Base-by-base conservation (phyloP, 2,329 filamentous ascomycete genomes). In the Arthrocladium fulminans region DNA sequence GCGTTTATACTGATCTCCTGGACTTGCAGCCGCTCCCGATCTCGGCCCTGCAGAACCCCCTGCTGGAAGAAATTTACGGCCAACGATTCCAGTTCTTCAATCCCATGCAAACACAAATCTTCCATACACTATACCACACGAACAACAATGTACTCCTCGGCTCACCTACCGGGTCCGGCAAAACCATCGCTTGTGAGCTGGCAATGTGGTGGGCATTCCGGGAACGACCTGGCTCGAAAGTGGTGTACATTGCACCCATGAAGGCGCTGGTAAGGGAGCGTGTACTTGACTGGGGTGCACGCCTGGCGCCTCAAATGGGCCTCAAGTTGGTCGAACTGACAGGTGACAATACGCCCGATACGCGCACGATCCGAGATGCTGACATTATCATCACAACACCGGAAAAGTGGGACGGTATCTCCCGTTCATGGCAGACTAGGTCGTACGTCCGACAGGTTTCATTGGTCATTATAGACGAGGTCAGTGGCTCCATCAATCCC, bases 381-480 rank as follows among this genome's bases (percentile, higher is more conserved):
- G 92, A 98, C 63, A 88, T 98, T 53, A 98, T 98, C 59, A 88
- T 98, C 60, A 98, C 92, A 0, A 98, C 94, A 0, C 94, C 92
- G n/a, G 92, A 98, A 69, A 98, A 98, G 65, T 98, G 92, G 92
- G 94, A 98, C 63, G 94, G 94, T 78, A 97, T 98, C 58, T 95
- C 88, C 59, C 86, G 92, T 77, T 94, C 87, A 61, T 98, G 94
- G 92, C 89, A 97, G 66, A 97, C 90, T 3, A 84, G 92, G 79
- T 86, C 86, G 52, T 98, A 98, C 58, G 92, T 98, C 34, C 81
- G 88, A 45, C 84, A 96, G 67, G 92, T 98, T 51, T 90, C 88
- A 52, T 72, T 98, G 13, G 92, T 98, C 45, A 96, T 98, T 53
- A 98, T 98, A 57, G 92, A 98, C 61, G 92, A 98, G n/a, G n/a